Base-by-base conservation (phyloP, 1,284 basidiomycete genomes). In the Paramarasmius palmivorus region DNA sequence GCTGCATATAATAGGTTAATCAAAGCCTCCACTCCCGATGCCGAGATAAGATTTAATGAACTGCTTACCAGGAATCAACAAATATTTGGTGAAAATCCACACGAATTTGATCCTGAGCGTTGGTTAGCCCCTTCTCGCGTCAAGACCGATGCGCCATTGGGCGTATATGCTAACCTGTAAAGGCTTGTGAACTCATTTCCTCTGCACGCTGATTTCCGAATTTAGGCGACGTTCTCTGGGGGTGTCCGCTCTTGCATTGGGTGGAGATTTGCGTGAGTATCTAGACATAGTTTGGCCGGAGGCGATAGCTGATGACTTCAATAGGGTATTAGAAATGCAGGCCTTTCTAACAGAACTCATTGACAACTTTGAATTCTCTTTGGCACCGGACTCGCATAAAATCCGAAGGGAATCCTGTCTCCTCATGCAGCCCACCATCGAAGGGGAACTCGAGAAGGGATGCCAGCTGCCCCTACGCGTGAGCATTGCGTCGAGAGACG, bases 131-230 rank as follows among this genome's bases (percentile, higher is more conserved):
- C 66, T 26, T 61, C 62, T 7, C 59, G 62, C 17, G 65, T 66
- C n/a, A 76, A 73, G 59, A 73, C 68, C 39, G 36, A 59, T 5
- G 60, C 69, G 19, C 67, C 73, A 0, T 63, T 81, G 4, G 79
- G 82, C 1, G 70, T 79, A 10, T 77, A 79, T 56, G 73, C 72
- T 7, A 81, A 81, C 63, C 61, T 83, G 82, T 83, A 57, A 61
- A 79, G 65, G 20, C 25, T 36, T 36, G 45, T 23, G 17, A 51
- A 53, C 40, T 41, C 10, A 4, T 35, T 20, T 34, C 50, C 32
- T 23, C 32, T 19, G 50, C 12, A 42, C 19, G 23, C 46, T 17
- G 40, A 40, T 53, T 45, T 52, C 37, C 42, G 9, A 25, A 47
- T 23, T n/a, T 54, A 79, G 75, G 63, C 79, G 59, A 76, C 71